Evolutionary conservation across 495 filamentous ascomycete genomes (phyloP).

Genomic region (Alectoria sarmentosa): DNA sequence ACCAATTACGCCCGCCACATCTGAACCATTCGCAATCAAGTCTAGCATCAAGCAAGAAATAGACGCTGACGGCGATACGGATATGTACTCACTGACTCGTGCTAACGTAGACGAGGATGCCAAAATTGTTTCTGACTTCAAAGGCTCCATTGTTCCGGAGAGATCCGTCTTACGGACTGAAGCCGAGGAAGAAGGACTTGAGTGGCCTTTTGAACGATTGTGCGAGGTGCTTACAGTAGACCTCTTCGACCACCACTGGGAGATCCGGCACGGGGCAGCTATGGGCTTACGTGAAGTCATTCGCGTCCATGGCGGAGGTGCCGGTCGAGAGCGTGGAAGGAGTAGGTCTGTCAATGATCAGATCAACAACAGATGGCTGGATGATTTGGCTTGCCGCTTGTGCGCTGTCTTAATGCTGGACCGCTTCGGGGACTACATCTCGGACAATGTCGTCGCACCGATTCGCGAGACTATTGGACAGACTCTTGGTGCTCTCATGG

Average conservation of each 20-base stretch:
- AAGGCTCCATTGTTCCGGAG: slow-evolving; percentile 61
- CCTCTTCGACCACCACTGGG: slow-evolving; percentile 90
- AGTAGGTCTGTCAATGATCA: slow-evolving; percentile 64
- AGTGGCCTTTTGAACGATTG: slow-evolving; percentile 90
- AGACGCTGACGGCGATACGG: slow-evolving; percentile 43
- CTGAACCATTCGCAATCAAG: slow-evolving; percentile 66
- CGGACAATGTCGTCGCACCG: slow-evolving; percentile 91
- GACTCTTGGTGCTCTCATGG: slow-evolving; percentile 79
- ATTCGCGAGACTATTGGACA: slow-evolving; percentile 97
- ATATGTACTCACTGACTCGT: slow-evolving; percentile 85
- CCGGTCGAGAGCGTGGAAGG: slow-evolving; percentile 71
- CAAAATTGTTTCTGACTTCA: slow-evolving; percentile 94
- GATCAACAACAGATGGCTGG: slow-evolving; percentile 77
- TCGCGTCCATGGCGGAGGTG: slow-evolving; percentile 83
- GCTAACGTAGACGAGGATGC: slow-evolving; percentile 72
- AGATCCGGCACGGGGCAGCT: slow-evolving; percentile 93
- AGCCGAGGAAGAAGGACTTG: slow-evolving; percentile 65
- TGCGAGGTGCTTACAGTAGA: slow-evolving; percentile 91
- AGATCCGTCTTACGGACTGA: slow-evolving; percentile 57
- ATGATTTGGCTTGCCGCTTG: slow-evolving; percentile 86
- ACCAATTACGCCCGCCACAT: slow-evolving; percentile 50
- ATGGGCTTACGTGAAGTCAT: slow-evolving; percentile 92
- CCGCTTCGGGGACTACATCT: slow-evolving; percentile 94
- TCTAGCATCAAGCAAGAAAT: slow-evolving; percentile 50
- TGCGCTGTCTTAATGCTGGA: slow-evolving; percentile 96